Evolutionary conservation across 352 stramenopile species (phyloP).

Genomic region (Globisporangium heterothallicum): DNA sequence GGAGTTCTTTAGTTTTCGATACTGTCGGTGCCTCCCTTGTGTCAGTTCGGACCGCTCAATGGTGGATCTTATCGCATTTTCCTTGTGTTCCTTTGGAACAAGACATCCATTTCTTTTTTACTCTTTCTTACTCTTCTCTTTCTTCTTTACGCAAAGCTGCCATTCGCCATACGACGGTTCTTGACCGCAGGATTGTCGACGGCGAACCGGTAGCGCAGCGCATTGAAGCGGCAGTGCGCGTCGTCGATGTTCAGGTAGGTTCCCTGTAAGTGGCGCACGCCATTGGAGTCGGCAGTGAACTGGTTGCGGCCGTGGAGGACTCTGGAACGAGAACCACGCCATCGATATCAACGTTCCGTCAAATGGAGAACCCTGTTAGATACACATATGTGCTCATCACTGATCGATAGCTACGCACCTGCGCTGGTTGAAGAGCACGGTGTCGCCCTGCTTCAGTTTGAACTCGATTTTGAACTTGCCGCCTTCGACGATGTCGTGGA

Average conservation of each 20-base stretch:
- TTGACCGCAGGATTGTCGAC: constrained; percentile 31
- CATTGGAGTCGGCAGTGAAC: constrained; percentile 61
- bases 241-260: constrained; percentile 88
- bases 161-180: constrained; percentile 67
- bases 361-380: background rate
- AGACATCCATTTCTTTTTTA: no score
- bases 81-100: no score
- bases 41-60: no score
- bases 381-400: background rate
- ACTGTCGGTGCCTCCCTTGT: no score
- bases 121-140: no score
- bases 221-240: constrained; percentile 79
- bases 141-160: constrained; percentile 75
- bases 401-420: constrained; percentile 17
- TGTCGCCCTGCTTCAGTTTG: constrained; percentile 71
- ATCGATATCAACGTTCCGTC: no score
- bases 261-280: constrained; percentile 76
- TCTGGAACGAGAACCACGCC: constrained; percentile 15
- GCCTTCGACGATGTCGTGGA: constrained; percentile 77
- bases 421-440: constrained; percentile 84
- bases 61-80: no score
- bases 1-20: no score
- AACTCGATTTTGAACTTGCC: constrained; percentile 70
- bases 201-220: constrained; percentile 53
- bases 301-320: constrained; percentile 77